A percentile compares a stretch with the other conserved stretches of the same genome.
Conservation (phyloP, 2,329 filamentous ascomycete genomes). For the Calonectria multiphialidica region DNA sequence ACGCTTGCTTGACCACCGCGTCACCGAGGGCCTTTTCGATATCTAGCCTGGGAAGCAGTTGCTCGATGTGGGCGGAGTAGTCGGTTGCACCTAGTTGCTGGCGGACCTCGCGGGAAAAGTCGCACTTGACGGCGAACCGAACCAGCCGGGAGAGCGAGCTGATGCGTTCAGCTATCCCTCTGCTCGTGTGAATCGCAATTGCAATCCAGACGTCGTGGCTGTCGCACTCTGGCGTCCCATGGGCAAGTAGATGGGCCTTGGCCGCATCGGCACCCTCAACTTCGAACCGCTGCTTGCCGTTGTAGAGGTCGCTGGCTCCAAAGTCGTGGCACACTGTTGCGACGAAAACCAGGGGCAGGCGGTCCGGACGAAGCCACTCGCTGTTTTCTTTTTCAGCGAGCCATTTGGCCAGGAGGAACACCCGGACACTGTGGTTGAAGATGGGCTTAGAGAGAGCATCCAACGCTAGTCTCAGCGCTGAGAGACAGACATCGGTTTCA, state of each 20-base stretch:
- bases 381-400: conserved; percentile 36
- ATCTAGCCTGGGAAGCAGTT: conserved; percentile 40
- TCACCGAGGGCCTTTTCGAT: conserved; percentile 42
- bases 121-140: conserved; percentile 46
- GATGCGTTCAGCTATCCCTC: conserved; percentile 52
- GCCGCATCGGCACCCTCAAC: conserved; percentile 49
- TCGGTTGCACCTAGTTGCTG: conserved; percentile 14
- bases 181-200: conserved; percentile 50
- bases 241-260: conserved; percentile 41
- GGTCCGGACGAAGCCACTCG: conserved; percentile 16
- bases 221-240: conserved; percentile 39
- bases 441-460: conserved; percentile 40
- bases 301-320: conserved; percentile 45
- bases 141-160: conserved; percentile 48
- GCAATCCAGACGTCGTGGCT: conserved; percentile 50
- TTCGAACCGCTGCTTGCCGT: conserved; percentile 51
- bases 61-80: conserved; percentile 35
- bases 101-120: conserved; percentile 43
- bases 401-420: conserved; percentile 42
- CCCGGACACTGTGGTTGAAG: conserved; percentile 46
- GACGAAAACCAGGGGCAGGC: conserved; percentile 46
- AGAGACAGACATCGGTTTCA: conserved; percentile 24
- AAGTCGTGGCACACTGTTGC: conserved; percentile 52
- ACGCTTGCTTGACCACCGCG: conserved; percentile 44
- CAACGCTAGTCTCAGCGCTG: conserved; percentile 32